Evolutionary conservation across 257 asterid species (phyloP), one percentile per base, ranked within the genome.

Genomic region (Solanum acaule): DNA sequence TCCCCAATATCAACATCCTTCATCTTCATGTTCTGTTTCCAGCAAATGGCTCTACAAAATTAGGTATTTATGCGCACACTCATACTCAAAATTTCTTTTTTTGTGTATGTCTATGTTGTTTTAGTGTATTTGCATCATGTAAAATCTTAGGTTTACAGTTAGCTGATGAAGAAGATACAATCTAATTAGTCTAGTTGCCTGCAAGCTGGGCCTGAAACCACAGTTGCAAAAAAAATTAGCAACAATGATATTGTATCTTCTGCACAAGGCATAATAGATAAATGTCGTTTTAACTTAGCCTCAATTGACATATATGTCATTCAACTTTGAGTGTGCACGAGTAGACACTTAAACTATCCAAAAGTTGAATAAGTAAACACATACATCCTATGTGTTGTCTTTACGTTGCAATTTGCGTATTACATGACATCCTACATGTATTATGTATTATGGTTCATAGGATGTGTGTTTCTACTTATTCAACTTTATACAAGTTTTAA

Each of bases 1-100:
- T 89, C 90, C 93, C 16, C 34, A 52, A 10, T 40, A 68, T 14
- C 75, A 40, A 14, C 9, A 33, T 37, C 16, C 63, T 33, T 34
- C 89, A 9, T 86, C 90, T 65, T 86, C 94, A 11, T 82, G 93
- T 13, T 83, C 94, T 20, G 38, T 79, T 25, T 87, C 91, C 87
- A 87, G 31, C 83, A 94, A 91, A 93, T 49, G 67, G 91, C 90
- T 92, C 86, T 96, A 95, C 94, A 90, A 89, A 91, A 88, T 87
- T 86, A 95, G 98, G 99, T 95, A 81, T 70, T 33, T 29, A n/a
- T 49, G 8, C 3, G 5, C 61, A n/a, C 33, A 18, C 68, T 16
- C 18, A 15, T 77, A 38, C 61, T 78, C 85, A 42, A 1, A 40
- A 13, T 83, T 44, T 86, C 27, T 49, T 49, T 70, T 65, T 12